Evolutionary conservation across 2,329 filamentous ascomycete species (phyloP).

Genomic region (Sporothrix luriei): DNA sequence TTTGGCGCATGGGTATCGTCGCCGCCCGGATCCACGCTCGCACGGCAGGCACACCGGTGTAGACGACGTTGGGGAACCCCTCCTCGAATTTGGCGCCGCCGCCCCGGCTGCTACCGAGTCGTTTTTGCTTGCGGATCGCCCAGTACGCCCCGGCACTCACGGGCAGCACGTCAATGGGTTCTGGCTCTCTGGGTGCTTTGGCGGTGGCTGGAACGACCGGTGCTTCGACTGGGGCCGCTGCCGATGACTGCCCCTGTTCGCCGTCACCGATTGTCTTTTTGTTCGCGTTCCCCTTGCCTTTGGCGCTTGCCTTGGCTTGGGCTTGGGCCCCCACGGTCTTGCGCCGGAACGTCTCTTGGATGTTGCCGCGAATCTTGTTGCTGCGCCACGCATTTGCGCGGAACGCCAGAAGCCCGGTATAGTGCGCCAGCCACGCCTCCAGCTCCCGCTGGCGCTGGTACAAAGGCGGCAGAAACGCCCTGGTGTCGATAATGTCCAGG

Average conservation of each 20-base stretch:
- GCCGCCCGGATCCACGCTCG: constrained; percentile 29
- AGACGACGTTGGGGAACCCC: constrained; percentile 14
- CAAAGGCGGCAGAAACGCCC: neutral
- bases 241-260: neutral
- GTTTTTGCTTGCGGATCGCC: neutral
- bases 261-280: neutral
- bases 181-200: neutral
- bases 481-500: neutral
- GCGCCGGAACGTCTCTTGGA: constrained; percentile 18
- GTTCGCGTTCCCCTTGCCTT: neutral
- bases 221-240: neutral
- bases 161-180: constrained; percentile 23
- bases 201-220: neutral
- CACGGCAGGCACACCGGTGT: constrained; percentile 31
- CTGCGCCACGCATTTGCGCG: constrained; percentile 12
- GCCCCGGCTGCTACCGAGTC: neutral
- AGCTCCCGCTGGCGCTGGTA: neutral
- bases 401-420: constrained; percentile 13
- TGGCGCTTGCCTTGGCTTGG: neutral
- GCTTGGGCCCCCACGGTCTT: neutral
- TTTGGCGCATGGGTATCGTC: constrained; percentile 21
- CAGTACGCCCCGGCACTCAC: constrained; percentile 31
- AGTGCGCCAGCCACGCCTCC: neutral
- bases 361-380: neutral
- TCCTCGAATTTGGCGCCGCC: neutral